Base-by-base conservation (phyloP, 805 yeast species). In the Saccharomycopsis oosterbeekiorum region DNA sequence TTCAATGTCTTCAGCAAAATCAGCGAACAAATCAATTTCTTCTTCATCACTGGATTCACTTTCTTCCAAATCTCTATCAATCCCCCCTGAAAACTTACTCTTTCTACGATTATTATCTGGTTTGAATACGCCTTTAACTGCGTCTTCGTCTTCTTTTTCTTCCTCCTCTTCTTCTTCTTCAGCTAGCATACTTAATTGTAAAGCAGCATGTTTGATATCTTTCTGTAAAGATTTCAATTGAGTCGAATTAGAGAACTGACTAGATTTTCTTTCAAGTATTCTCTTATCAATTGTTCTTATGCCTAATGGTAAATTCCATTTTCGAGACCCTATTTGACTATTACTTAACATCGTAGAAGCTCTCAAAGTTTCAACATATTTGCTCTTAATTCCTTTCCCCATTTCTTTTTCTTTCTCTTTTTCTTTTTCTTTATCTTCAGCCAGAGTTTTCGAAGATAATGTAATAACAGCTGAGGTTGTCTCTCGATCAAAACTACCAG, bases 291-390 rank as follows among this genome's bases (percentile, higher is more conserved):
- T 57, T 15, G 60, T 58, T 2, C 57, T 17, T 50, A 63, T 63
- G 1, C 64, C 65, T 10, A 61, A 40, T 21, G 65, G 65, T n/a
- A 63, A 42, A 50, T 19, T 29, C 65, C 65, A 63, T 24, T 58
- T 61, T 14, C 62, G 29, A 6, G 56, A 21, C 1, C 21, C 51
- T 2, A 55, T 43, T 21, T 51, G 39, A 29, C 55, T 43, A 41
- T 63, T 63, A 21, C 62, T 60, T 47, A 55, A 36, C 64, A 61
- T 61, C 1, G 60, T 57, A 26, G 56, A 39, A 15, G 57, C 50
- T 41, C 65, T 51, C 40, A 63, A 59, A 24, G 59, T 55, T 34
- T 63, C 64, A 1, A 63, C 62, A 43, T 63, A 63, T 4, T 36
- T 47, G 21, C 53, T 47, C 26, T 47, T 47, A 14, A 47, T 15